Evolutionary conservation across 306 rosid species (phyloP).

Genomic region (Lathyrus tuberosus): DNA sequence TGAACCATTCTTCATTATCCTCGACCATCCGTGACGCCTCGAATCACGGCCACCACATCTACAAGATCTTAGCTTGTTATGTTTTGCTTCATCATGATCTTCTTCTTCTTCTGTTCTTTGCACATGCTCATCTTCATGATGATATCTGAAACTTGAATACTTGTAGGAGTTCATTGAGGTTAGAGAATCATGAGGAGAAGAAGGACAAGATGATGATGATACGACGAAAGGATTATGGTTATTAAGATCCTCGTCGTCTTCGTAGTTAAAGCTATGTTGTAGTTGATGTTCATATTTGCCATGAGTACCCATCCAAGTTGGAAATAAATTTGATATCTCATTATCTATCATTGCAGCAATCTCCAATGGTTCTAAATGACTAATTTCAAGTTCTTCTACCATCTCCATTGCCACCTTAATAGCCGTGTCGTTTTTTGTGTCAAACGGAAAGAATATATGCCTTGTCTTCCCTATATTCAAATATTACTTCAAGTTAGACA

Average conservation of each 20-base stretch:
- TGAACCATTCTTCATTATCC: slow-evolving; percentile 41
- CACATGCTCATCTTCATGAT: slow-evolving; percentile 50
- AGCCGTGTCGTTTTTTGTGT: slow-evolving; percentile 71
- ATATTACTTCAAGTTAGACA: not conserved
- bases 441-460: slow-evolving; percentile 74
- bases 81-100: slow-evolving; percentile 24
- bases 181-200: slow-evolving; percentile 59
- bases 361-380: slow-evolving; percentile 70
- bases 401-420: slow-evolving; percentile 79
- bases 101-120: not conserved
- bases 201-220: slow-evolving; percentile 52
- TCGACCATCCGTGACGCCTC: slow-evolving; percentile 18
- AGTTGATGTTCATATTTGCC: slow-evolving; percentile 35
- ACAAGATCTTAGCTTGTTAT: slow-evolving; percentile 33
- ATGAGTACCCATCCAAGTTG: slow-evolving; percentile 55
- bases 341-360: slow-evolving; percentile 82
- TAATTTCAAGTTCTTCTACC: slow-evolving; percentile 84
- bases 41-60: slow-evolving; percentile 20
- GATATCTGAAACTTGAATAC: slow-evolving; percentile 55
- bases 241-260: slow-evolving; percentile 45
- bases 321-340: slow-evolving; percentile 62
- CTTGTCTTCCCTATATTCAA: slow-evolving; percentile 55
- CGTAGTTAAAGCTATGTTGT: slow-evolving; percentile 65
- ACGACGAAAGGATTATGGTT: slow-evolving; percentile 53
- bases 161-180: slow-evolving; percentile 63